These are phyloP conservation scores for Lithocarpus polystachyus DNA, from an alignment of 306 rosid genomes.

Conservation along the genomic window DNA sequence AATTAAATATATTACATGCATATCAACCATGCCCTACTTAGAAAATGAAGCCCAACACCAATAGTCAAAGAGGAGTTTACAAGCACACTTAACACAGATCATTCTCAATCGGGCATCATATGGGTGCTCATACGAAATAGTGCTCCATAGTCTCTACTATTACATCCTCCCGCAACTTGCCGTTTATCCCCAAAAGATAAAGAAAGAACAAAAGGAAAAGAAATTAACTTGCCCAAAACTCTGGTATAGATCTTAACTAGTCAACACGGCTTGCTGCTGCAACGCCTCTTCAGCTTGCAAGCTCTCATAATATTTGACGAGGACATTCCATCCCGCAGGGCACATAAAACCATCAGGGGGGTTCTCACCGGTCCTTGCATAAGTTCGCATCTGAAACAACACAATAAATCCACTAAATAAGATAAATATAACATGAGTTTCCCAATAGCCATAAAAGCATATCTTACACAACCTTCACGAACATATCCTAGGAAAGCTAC, in stretches of 20 bases:
- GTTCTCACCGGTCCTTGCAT: slow-evolving; percentile 79
- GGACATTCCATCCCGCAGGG: slow-evolving; percentile 91
- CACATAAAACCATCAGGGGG: slow-evolving; percentile 99
- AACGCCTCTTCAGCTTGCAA: slow-evolving; percentile 67
- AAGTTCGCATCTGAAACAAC: slow-evolving; percentile 73
- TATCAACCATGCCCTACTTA: background rate
- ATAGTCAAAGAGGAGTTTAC: background rate
- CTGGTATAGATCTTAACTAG: slow-evolving; percentile 37
- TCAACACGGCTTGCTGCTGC: slow-evolving; percentile 56
- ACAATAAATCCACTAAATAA: background rate
- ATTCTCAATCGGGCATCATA: background rate
- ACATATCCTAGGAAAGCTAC: background rate
- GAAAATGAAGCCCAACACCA: background rate
- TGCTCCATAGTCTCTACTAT: background rate
- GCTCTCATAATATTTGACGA: slow-evolving; percentile 76
- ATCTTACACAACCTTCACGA: background rate
- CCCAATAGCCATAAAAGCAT: background rate
- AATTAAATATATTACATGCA: slow-evolving; percentile 6
- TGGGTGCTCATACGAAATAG: too few relatives aligned
- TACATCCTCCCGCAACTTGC: background rate
- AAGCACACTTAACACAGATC: background rate
- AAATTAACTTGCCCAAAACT: slow-evolving; percentile 8
- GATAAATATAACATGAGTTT: background rate
- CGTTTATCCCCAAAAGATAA: background rate
- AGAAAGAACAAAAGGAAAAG: background rate